These are phyloP conservation scores for Gymnopilus junonius DNA, from an alignment of 768 basidiomycete species.

Conservation along the genomic window DNA sequence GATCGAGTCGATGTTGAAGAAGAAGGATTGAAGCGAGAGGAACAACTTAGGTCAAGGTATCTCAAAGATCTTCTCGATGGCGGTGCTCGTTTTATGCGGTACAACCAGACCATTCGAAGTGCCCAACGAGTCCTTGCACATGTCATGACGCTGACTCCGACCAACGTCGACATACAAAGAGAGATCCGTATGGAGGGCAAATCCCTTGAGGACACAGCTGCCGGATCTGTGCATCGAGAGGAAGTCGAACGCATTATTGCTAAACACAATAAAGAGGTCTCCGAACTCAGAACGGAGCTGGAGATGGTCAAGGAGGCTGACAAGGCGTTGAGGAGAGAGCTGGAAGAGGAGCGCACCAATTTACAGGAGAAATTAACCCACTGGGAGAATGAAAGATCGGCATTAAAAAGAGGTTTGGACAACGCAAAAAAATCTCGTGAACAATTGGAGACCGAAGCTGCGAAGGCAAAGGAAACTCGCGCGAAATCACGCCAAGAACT, in stretches of 20 bases:
- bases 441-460: background rate
- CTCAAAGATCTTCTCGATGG: slow-evolving; percentile 34
- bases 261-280: background rate
- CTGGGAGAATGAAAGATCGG: background rate
- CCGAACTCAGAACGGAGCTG: background rate
- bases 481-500: background rate
- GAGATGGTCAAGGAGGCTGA: background rate
- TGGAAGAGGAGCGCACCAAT: background rate
- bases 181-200: slow-evolving; percentile 21
- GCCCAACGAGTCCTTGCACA: slow-evolving; percentile 35
- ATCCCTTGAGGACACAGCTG: slow-evolving; percentile 37
- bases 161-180: slow-evolving; percentile 12
- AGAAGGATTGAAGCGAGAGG: background rate
- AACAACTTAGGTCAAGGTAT: background rate
- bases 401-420: background rate
- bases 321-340: background rate
- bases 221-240: slow-evolving; percentile 3
- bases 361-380: background rate
- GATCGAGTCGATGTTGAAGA: background rate
- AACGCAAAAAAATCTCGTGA: background rate
- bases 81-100: slow-evolving; percentile 45
- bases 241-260: slow-evolving; percentile 5
- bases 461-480: background rate
- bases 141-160: slow-evolving; percentile 22
- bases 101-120: slow-evolving; percentile 33